Base-by-base conservation (phyloP, 805 yeast species). In the Schizosaccharomyces lindneri region DNA sequence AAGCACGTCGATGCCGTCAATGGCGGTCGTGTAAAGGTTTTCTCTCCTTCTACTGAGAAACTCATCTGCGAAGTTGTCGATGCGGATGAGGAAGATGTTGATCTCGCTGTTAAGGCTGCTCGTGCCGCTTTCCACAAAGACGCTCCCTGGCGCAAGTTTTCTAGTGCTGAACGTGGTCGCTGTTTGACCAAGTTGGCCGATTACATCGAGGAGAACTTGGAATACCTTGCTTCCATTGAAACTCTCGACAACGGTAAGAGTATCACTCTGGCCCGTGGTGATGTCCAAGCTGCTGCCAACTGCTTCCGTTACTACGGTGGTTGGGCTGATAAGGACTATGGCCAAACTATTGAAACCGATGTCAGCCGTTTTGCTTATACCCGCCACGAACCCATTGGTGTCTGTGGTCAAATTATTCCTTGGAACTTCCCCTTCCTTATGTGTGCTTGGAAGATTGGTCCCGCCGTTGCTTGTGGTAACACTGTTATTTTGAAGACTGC, bases 401-500 rank as follows among this genome's bases (percentile, higher is more conserved):
- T 89, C 59, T 87, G 95, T 72, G 97, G 95, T 63, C 95, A 87
- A 73, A 85, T 89, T 70, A 88, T 89, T 66, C 96, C 97, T 67
- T 89, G 97, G 97, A 89, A 89, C 76, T 89, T 87, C 81, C 97
- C 97, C 65, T 74, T 89, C 67, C 78, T 87, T 71, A 88, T 89
- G 93, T 84, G 87, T 76, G 77, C 94, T 36, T 89, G 97, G 97
- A 89, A 89, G 74, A 76, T 89, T 64, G 95, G 89, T 63, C 96
- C 97, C 59, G 95, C 94, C 63, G 73, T 88, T 66, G 94, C 94
- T 63, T 80, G 95, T 62, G 95, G 95, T 74, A 87, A 87, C 79
- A 80, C 88, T 62, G 78, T 85, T 66, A 93, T 89, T 59, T 75
- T 89, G 74, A 89, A 89, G 77, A 79, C 95, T 55, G 95, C 97